Percentiles rank a stretch among this genome's conserved stretches.
Evolutionary conservation across 345 rosid genomes (phyloP).

Genomic region (Eucalyptus dawsonii): DNA sequence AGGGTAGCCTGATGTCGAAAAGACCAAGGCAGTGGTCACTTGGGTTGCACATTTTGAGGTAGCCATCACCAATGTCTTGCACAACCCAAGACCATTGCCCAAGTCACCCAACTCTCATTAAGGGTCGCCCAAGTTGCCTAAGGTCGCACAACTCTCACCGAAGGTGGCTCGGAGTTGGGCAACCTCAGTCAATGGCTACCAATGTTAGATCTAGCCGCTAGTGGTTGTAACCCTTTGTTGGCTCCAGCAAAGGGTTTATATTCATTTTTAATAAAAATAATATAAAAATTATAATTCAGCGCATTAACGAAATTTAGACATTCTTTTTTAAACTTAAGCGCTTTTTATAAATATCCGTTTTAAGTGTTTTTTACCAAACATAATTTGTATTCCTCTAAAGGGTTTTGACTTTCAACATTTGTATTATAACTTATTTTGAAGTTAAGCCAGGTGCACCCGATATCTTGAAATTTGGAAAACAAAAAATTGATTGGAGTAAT

Average conservation of each 20-base stretch:
- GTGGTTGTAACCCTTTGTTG: too few species aligned
- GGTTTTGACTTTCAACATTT: too few species aligned
- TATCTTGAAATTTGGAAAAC: not conserved
- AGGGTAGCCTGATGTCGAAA: accelerated
- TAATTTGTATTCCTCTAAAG: too few species aligned
- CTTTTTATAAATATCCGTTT: too few species aligned
- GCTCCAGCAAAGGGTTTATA: accelerated
- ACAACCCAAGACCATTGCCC: accelerated
- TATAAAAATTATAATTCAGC: too few species aligned
- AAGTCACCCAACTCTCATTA: accelerated
- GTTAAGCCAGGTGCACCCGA: accelerated
- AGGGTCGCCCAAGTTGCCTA: too few species aligned
- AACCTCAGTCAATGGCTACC: accelerated
- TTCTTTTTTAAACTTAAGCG: too few species aligned
- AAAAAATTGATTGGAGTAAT: not conserved
- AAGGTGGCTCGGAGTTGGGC: too few species aligned
- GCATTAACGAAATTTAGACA: too few species aligned
- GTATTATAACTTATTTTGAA: too few species aligned
- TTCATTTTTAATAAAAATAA: too few species aligned
- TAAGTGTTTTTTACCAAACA: too few species aligned
- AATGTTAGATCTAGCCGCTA: accelerated
- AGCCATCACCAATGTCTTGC: accelerated
- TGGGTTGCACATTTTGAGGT: accelerated
- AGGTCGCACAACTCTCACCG: accelerated
- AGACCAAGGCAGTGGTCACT: accelerated